Base-by-base conservation (phyloP, 1,284 basidiomycete genomes). In the Trametes polyzona region DNA sequence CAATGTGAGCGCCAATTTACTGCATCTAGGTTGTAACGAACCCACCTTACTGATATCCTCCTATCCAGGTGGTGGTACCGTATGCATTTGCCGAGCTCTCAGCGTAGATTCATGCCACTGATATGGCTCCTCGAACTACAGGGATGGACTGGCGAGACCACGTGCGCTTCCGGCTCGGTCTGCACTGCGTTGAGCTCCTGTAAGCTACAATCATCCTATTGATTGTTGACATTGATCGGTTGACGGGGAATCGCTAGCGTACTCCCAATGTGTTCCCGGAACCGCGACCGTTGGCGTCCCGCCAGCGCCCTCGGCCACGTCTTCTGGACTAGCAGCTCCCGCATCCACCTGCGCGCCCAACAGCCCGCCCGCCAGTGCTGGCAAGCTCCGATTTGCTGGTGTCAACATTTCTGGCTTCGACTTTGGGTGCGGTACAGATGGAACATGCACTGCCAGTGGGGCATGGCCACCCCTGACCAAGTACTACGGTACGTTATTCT, bases 371-470 rank as follows among this genome's bases (percentile, higher is more conserved):
- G 33, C 67, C 4, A 53, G 49, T 40, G 58, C 65, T 2, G 65
- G 67, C 10, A 66, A 69, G 57, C 58, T 71, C 35, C 59, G 57
- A 17, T 69, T 70, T 55, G 64, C 67, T 0, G 69, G 73, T 48
- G 72, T 82, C 21, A 81, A 82, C 67, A 80, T 78, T 42, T 70
- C 79, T 21, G 79, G 79, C 0, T 80, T 78, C 66, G 79, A 81
- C 64, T 81, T 82, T 58, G 77, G 76, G 3, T 78, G 78, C 62
- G 69, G 73, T 55, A 69, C 69, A 6, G 75, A 78, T 60, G 79
- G 79, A 12, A 72, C 61, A 48, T 79, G 76, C 63, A 72, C 56
- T 30, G 71, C 73, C 4, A 74, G 71, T 46, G 76, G 69, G 16
- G 78, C 78, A 2, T 78, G 68, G 66, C 79, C 79, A 16, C 79